Evolutionary conservation across 164 flowering plant species (phyloP).

Genomic region (Amborella trichopoda): DNA sequence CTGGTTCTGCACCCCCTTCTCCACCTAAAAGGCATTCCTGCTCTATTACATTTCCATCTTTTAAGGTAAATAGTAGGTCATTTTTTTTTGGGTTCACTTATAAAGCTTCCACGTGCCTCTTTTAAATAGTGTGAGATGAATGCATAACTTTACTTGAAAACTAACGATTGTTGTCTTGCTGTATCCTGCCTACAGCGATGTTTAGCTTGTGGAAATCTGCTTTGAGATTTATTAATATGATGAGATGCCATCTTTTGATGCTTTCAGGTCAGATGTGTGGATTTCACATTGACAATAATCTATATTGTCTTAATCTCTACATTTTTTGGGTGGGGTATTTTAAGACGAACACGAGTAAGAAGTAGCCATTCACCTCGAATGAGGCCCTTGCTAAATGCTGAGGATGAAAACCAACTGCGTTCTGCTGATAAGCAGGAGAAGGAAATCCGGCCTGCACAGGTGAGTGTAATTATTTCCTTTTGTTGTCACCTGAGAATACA

Average conservation of each 20-base stretch:
- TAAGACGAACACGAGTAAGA: slow-evolving; percentile 32
- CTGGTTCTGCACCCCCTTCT: slow-evolving; percentile 40
- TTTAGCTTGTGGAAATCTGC: too few relatives aligned
- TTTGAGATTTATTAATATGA: too few relatives aligned
- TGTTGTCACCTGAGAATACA: too few relatives aligned
- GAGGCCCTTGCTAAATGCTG: slow-evolving; percentile 34
- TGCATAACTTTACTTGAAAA: too few relatives aligned
- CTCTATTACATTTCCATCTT: slow-evolving; percentile 57
- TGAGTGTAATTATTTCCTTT: too few relatives aligned
- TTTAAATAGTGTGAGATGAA: too few relatives aligned
- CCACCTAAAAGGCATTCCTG: slow-evolving; percentile 42
- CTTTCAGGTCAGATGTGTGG: slow-evolving; percentile 87
- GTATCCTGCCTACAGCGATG: too few relatives aligned
- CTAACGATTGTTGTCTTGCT: too few relatives aligned
- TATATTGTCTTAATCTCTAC: slow-evolving; percentile 52
- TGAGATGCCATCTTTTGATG: background rate
- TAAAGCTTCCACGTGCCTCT: too few relatives aligned
- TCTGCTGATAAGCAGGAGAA: slow-evolving; percentile 35
- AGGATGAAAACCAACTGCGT: slow-evolving; percentile 26
- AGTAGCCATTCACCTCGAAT: slow-evolving; percentile 25
- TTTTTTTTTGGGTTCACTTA: too few relatives aligned
- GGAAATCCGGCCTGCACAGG: slow-evolving; percentile 51
- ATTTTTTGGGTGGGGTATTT: slow-evolving; percentile 76
- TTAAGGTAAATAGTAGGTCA: slow-evolving; percentile 32
- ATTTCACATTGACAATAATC: slow-evolving; percentile 50